phyloP scores from a whole-genome alignment of 345 rosid genomes.

The Turnera subulata region DNA sequence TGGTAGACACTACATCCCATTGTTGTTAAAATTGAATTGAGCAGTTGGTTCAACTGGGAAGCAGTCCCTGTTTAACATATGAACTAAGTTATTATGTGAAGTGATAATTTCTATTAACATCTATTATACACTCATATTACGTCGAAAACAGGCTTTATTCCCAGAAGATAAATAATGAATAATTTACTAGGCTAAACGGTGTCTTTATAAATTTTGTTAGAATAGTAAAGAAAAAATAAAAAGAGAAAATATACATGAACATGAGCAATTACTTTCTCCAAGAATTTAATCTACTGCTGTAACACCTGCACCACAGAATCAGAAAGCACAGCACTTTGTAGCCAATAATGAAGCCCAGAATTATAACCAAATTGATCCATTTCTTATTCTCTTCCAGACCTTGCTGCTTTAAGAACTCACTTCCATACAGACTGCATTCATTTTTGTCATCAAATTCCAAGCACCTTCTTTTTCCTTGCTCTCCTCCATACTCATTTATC shows the following conservation, averaged over 20 bases:
- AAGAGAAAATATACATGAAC: background rate
- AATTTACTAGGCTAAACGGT: too few relatives aligned
- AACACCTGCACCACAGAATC: slow-evolving; percentile 70
- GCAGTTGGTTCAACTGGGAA: too few relatives aligned
- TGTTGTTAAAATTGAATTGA: too few relatives aligned
- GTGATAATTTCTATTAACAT: too few relatives aligned
- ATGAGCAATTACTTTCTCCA: background rate
- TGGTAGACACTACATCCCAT: too few relatives aligned
- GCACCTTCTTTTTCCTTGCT: slow-evolving; percentile 39
- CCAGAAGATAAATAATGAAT: too few relatives aligned
- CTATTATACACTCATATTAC: too few relatives aligned
- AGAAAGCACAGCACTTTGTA: slow-evolving; percentile 69
- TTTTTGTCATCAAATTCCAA: slow-evolving; percentile 29
- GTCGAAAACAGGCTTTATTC: too few relatives aligned
- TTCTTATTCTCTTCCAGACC: slow-evolving; percentile 53
- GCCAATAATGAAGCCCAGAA: slow-evolving; percentile 64
- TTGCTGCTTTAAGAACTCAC: slow-evolving; percentile 54
- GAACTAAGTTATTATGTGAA: too few relatives aligned
- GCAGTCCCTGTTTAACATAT: too few relatives aligned
- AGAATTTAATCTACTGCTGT: slow-evolving; percentile 36
- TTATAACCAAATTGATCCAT: slow-evolving; percentile 75
- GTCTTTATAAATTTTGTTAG: too few relatives aligned
- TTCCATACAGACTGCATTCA: slow-evolving; percentile 38
- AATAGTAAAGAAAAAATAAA: too few relatives aligned
- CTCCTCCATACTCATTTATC: slow-evolving; percentile 36